Evolutionary conservation across 176 grass and related monocot genomes (phyloP).

Genomic region (Metroxylon sagu): DNA sequence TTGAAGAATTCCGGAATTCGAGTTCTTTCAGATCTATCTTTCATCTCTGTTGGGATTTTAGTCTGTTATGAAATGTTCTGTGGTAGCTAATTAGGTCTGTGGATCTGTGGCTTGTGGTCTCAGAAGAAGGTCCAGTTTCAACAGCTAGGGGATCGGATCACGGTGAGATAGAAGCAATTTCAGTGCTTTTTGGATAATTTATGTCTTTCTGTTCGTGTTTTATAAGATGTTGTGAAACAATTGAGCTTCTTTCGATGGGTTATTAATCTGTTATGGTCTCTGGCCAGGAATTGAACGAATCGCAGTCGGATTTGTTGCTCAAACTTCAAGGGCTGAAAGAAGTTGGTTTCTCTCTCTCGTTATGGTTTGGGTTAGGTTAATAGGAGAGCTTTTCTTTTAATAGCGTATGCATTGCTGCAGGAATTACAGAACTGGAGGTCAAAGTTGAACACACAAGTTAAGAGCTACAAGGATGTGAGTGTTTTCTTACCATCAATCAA

Average conservation of each 20-base stretch:
- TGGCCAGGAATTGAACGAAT: constrained; percentile 59
- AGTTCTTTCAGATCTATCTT: too few species aligned
- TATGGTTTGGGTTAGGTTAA: background rate
- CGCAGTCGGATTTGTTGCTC: constrained; percentile 47
- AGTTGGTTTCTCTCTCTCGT: constrained; percentile 9
- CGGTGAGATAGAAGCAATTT: constrained; percentile 12
- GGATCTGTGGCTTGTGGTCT: background rate
- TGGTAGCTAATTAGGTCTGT: too few species aligned
- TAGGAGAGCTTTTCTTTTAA: background rate
- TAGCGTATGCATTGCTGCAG: constrained; percentile 32
- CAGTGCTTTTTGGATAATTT: background rate
- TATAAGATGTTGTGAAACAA: background rate
- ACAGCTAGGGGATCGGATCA: constrained; percentile 18
- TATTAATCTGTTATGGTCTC: constrained; percentile 4
- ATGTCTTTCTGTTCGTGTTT: background rate
- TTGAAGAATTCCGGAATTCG: too few species aligned
- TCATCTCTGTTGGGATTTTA: too few species aligned
- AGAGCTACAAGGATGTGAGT: constrained; percentile 23
- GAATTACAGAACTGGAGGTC: constrained; percentile 59
- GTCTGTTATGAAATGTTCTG: too few species aligned
- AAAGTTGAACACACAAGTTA: constrained; percentile 48
- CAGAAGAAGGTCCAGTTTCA: constrained; percentile 23
- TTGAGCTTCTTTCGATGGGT: background rate
- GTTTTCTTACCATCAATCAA: constrained; percentile 3
- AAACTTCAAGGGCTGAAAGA: constrained; percentile 58